Evolutionary conservation across 2,329 filamentous ascomycete species (phyloP).

Genomic region (Reticulascus tulasneorum): DNA sequence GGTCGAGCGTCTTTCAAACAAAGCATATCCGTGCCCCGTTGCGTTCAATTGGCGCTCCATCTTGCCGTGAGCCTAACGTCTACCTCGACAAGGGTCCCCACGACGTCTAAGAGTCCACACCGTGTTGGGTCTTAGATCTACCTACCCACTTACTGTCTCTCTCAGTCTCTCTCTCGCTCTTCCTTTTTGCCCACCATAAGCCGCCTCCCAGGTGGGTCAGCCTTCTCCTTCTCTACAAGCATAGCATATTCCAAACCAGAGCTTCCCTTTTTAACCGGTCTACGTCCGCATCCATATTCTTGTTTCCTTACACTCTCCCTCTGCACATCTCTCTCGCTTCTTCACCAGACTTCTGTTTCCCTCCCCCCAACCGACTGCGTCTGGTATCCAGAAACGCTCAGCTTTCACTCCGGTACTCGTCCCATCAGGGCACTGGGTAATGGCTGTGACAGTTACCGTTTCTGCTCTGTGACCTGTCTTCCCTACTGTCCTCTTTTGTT

Average conservation of each 20-base stretch:
- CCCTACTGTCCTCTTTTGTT: slow-evolving; percentile 3
- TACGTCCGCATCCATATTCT: slow-evolving; percentile 12
- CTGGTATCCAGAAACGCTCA: slow-evolving; percentile 14
- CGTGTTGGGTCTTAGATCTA: too few species aligned
- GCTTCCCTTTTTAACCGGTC: slow-evolving; percentile 11
- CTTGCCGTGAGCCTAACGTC: too few species aligned
- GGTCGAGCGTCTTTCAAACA: too few species aligned
- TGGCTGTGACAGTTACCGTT: slow-evolving; percentile 15
- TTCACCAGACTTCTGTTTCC: too few species aligned
- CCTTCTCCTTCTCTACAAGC: slow-evolving; percentile 9
- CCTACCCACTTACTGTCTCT: slow-evolving; percentile 10
- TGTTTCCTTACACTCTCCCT: slow-evolving; percentile 11
- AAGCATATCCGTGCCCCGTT: too few species aligned
- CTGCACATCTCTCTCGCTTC: slow-evolving; percentile 9
- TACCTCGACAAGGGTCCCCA: too few species aligned
- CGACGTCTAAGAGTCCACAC: background rate
- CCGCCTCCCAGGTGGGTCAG: slow-evolving; percentile 5
- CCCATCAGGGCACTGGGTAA: slow-evolving; percentile 14
- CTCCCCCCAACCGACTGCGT: too few species aligned
- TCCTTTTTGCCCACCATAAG: slow-evolving; percentile 3
- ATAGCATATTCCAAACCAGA: slow-evolving; percentile 12
- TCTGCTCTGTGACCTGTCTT: slow-evolving; percentile 14
- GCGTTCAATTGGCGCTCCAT: too few species aligned
- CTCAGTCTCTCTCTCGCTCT: slow-evolving; percentile 3
- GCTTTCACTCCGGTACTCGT: slow-evolving; percentile 13